Evolutionary conservation across 192 early-diverging fungal species (phyloP).

Genomic region (Podila epigama): DNA sequence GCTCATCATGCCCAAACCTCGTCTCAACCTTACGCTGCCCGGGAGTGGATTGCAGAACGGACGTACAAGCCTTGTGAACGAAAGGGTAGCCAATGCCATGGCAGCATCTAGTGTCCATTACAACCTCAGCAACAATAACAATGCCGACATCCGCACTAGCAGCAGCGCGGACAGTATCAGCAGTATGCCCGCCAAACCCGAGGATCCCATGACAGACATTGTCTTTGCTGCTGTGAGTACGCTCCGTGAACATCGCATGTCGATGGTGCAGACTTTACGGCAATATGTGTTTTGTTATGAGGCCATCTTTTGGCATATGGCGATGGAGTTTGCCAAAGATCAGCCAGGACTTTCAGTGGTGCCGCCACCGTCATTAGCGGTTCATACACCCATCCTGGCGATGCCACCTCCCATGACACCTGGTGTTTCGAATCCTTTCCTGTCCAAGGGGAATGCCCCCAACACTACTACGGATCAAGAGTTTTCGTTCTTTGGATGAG

Average conservation of each 20-base stretch:
- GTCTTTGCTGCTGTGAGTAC: constrained; percentile 67
- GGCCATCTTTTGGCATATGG: constrained; percentile 66
- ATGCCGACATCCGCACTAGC: too few relatives aligned
- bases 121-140: constrained; percentile 72
- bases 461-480: constrained; percentile 19
- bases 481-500: constrained; percentile 43
- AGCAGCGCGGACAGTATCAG: background rate
- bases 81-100: constrained; percentile 80
- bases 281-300: constrained; percentile 91
- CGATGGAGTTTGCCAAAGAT: constrained; percentile 25
- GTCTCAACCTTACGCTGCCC: background rate
- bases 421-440: constrained; percentile 13
- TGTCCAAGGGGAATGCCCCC: constrained; percentile 21
- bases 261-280: constrained; percentile 82
- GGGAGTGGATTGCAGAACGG: background rate
- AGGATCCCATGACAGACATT: constrained; percentile 54
- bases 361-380: constrained; percentile 21
- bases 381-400: constrained; percentile 34
- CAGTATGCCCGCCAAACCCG: background rate
- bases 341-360: constrained; percentile 20
- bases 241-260: constrained; percentile 79
- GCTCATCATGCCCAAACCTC: background rate
- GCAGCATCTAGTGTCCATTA: constrained; percentile 74
- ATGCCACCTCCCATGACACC: constrained; percentile 16
- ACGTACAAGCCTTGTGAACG: constrained; percentile 54